Base-by-base conservation (phyloP, 306 rosid genomes). In the Pterocarpus santalinus region DNA sequence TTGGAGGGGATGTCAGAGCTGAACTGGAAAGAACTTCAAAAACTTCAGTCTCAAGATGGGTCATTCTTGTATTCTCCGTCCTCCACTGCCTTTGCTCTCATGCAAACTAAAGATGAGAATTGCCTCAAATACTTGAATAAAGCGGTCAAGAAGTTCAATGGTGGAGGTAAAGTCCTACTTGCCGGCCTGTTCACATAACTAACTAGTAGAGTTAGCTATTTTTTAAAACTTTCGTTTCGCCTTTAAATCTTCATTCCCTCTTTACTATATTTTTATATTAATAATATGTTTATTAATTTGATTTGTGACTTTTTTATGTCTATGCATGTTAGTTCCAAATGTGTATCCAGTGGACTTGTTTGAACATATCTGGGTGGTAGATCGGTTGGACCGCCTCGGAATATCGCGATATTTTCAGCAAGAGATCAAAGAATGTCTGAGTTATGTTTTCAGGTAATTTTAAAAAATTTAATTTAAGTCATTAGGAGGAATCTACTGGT, bases 21-120 rank as follows among this genome's bases (percentile, higher is more conserved):
- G 65, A 90, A 96, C 46, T 96, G 99, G 99, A 88, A 85, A 80
- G 80, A 89, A 82, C 97, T 96, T 94, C 88, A 92, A 3, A 93
- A 93, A 81, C 58, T 93, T 79, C 99, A 96, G 81, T 88, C 88
- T 71, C 79, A 73, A 86, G 95, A 96, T 82, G 98, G 99, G 34
- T 96, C 99, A 11, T 93, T 96, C 88, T 81, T 96, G 86, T 89
- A 84, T 71, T 96, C 99, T 63, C 99, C 99, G 7, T 89, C 99
- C 11, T 89, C 99, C 83, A 96, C 99, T 35, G 98, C 99, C 84
- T 96, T 82, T 49, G 99, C 97, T 5, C 86, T 91, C 84, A 91
- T 87, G 88, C 90, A 90, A 81, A 96, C 97, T 51, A 89, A 76
- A 73, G 89, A 96, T 61, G 46, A 74, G 5, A 93, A 90, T 36